These are phyloP conservation scores for Astrephomene gubernaculifera DNA, from an alignment of 139 green algal genomes.

Conservation along the genomic window DNA sequence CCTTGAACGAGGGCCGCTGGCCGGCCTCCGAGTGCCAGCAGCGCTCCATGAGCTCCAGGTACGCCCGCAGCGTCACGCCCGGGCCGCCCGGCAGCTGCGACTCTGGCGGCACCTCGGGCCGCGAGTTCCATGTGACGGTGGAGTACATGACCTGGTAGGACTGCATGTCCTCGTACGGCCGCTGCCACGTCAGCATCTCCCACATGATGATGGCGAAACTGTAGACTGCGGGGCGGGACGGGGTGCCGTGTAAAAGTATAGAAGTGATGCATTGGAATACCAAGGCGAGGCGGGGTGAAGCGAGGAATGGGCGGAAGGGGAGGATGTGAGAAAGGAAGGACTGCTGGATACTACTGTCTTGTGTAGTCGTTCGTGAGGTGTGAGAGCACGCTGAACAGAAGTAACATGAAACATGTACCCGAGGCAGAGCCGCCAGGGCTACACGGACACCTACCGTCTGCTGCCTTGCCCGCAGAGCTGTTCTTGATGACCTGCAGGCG, in stretches of 20 bases:
- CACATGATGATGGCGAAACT: conserved; percentile 77
- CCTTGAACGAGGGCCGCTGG: conserved; percentile 72
- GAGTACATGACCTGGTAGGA: conserved; percentile 73
- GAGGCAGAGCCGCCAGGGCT: too few species aligned
- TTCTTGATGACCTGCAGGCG: conserved; percentile 31
- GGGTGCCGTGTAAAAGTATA: not conserved
- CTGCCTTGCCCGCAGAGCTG: conserved; percentile 20
- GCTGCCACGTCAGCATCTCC: conserved; percentile 88
- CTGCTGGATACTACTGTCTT: too few species aligned
- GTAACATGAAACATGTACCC: too few species aligned
- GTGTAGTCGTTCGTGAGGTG: too few species aligned
- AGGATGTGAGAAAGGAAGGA: too few species aligned
- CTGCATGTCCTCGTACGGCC: conserved; percentile 86
- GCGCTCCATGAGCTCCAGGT: conserved; percentile 71
- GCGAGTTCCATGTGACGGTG: conserved; percentile 67
- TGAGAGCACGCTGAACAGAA: too few species aligned
- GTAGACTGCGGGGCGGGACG: conserved; percentile 18
- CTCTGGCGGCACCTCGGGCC: conserved; percentile 70
- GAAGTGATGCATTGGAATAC: too few species aligned
- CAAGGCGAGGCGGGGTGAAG: too few species aligned
- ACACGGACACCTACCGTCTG: conserved; percentile 12
- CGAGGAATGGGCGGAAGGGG: too few species aligned
- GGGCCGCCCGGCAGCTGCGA: conserved; percentile 62
- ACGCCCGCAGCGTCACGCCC: conserved; percentile 46
- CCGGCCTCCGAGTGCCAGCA: conserved; percentile 74